Base-by-base conservation (phyloP, 2,329 filamentous ascomycete genomes). In the Simplicillium sp. region DNA sequence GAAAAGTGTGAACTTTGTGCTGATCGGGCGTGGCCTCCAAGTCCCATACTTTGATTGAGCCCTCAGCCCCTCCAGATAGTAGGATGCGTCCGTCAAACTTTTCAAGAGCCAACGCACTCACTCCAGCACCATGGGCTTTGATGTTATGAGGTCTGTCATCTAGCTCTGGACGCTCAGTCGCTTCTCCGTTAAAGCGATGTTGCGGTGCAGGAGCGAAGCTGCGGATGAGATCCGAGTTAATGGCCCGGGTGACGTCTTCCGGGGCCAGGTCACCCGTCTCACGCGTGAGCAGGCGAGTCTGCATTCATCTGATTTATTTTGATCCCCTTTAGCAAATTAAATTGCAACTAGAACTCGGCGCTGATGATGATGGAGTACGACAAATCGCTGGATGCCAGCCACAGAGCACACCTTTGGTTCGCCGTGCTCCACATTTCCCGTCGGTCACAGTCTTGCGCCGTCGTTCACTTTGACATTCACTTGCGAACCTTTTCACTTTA, bases 31-130 rank as follows among this genome's bases (percentile, higher is more conserved):
- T 66, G 38, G 73, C 65, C 53, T 94, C 84, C 7, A 96, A 73
- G 61, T 96, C 82, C 89, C 89, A 96, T 36, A 96, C 65, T 49
- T 81, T 84, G 54, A 96, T 78, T 1, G 84, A 84, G 9, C 84
- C 86, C 55, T 95, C 87, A 4, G 86, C 82, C 25, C 89, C 88
- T 4, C 87, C 90, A 1, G 89, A 94, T 2, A 95, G 62, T 46
- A 96, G 71, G 49, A 85, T 84, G 51, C 58, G 56, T 3, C 85
- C 87, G 47, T 92, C 85, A 54, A 92, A 87, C 38, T 80, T 77
- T 54, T 96, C 89, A 32, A 95, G 73, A 0, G 84, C 80, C 33
- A 96, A 66, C 32, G 82, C 78, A 54, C 83, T 92, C 31, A 89
- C 84, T 12, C 88, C 88, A 4, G 85, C 76, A 40, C 77, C 73